Evolutionary conservation across 106 monocot species (phyloP).

Genomic region (Allium sativum): DNA sequence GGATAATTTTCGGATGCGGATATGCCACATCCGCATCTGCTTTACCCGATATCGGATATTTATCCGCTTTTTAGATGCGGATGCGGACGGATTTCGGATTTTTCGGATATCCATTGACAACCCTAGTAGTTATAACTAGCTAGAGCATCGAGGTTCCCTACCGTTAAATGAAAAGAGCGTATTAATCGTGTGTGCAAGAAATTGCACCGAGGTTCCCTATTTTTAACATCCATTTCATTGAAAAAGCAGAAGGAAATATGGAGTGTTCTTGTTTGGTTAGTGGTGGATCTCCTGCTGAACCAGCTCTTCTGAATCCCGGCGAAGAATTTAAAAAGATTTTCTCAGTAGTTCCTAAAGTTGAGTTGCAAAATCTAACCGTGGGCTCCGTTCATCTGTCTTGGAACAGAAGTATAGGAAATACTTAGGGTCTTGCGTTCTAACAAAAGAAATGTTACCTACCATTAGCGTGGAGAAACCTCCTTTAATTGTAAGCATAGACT

Average conservation of each 20-base stretch:
- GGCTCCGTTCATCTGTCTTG: constrained; percentile 53
- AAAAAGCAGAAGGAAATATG: constrained; percentile 15
- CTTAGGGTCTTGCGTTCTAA: constrained; percentile 13
- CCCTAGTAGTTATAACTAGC: no score
- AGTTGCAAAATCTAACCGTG: constrained; percentile 28
- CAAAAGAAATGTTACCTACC: constrained; percentile 51
- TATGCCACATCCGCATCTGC: no score
- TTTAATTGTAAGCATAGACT: constrained; percentile 55
- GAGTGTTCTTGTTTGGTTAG: constrained; percentile 22
- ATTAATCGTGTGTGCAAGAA: constrained; percentile 61
- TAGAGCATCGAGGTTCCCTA: no score
- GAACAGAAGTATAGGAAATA: constrained; percentile 31
- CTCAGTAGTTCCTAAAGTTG: constrained; percentile 38
- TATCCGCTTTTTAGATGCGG: no score
- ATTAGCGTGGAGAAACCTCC: constrained; percentile 65
- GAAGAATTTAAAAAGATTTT: constrained; percentile 79
- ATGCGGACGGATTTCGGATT: no score
- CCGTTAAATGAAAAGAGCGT: constrained; percentile 51
- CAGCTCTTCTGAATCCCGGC: constrained; percentile 40
- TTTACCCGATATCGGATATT: no score
- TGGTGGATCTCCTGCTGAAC: constrained; percentile 17
- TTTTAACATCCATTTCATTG: constrained; percentile 45
- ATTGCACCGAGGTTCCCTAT: constrained; percentile 71
- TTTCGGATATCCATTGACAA: no score
- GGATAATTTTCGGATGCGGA: no score